These are phyloP conservation scores for Penicillium lividum DNA, from an alignment of 495 filamentous ascomycete genomes.

Conservation along the genomic window DNA sequence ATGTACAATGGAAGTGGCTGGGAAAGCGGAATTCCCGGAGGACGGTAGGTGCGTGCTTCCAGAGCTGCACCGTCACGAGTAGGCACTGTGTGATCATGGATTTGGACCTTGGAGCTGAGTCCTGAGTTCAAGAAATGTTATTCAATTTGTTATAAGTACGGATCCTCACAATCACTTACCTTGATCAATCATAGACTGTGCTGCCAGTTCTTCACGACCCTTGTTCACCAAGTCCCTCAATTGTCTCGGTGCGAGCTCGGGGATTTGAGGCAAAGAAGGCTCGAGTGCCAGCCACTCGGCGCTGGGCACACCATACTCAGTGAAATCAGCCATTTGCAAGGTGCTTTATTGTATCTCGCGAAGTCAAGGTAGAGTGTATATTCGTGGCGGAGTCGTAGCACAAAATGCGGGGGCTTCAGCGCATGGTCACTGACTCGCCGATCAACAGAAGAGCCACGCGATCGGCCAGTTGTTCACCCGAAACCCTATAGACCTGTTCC, in stretches of 20 bases:
- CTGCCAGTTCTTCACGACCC: slow-evolving; percentile 34
- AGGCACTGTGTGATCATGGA: slow-evolving; percentile 35
- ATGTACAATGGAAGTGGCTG: slow-evolving; percentile 45
- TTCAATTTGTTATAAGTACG: not conserved
- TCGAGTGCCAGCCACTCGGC: slow-evolving; percentile 45
- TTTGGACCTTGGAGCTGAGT: slow-evolving; percentile 26
- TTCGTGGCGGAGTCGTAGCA: not conserved
- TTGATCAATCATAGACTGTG: slow-evolving; percentile 30
- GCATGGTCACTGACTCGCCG: not conserved
- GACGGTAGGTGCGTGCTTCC: slow-evolving; percentile 48
- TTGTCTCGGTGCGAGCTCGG: slow-evolving; percentile 26
- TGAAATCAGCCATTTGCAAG: slow-evolving; percentile 43
- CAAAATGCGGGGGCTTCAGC: not conserved
- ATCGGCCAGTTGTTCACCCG: slow-evolving; percentile 1
- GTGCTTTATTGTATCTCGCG: not conserved
- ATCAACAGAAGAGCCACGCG: not conserved
- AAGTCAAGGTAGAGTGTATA: not conserved
- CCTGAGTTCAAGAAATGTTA: slow-evolving; percentile 4
- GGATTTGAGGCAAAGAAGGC: slow-evolving; percentile 26
- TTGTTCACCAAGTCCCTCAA: slow-evolving; percentile 32
- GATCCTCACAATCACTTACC: slow-evolving; percentile 14
- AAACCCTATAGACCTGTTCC: not conserved
- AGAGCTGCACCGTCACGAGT: slow-evolving; percentile 43
- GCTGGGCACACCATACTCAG: slow-evolving; percentile 38
- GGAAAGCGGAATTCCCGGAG: slow-evolving; percentile 20